phyloP scores from a whole-genome alignment of 2,329 filamentous ascomycete species.

The Coniochaeta hoffmannii region DNA sequence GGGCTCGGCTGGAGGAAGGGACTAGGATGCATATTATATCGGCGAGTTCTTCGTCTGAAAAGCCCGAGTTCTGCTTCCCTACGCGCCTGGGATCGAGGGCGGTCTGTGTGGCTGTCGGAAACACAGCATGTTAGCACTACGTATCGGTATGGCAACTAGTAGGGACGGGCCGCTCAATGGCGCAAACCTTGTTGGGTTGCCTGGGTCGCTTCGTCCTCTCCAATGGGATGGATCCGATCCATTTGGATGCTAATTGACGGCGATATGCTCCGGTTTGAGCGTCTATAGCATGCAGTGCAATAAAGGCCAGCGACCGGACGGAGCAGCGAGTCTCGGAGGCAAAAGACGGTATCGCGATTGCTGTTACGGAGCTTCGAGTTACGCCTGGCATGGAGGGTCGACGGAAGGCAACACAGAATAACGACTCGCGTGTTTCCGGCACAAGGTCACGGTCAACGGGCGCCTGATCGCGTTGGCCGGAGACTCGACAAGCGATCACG shows the following conservation, averaged over 20 bases:
- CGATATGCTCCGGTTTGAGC: neutral
- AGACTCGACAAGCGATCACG: conserved; percentile 1
- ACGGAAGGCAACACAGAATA: neutral
- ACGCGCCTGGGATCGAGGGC: conserved; percentile 73
- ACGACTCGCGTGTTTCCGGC: neutral
- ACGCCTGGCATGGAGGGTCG: neutral
- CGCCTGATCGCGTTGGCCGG: conserved; percentile 1
- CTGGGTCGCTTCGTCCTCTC: conserved; percentile 14
- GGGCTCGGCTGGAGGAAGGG: conserved; percentile 66
- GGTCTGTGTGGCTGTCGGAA: conserved; percentile 60
- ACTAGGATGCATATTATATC: conserved; percentile 88
- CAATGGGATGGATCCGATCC: conserved; percentile 17
- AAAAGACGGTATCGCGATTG: neutral
- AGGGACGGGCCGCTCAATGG: conserved; percentile 1
- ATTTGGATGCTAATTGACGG: conserved; percentile 9
- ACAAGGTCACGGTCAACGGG: neutral
- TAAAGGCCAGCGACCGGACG: neutral
- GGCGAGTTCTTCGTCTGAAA: conserved; percentile 73
- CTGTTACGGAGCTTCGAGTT: neutral
- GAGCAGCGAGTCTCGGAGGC: neutral
- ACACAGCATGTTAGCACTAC: neutral
- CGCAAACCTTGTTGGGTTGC: conserved; percentile 15
- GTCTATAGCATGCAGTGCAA: neutral
- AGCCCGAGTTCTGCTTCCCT: conserved; percentile 73
- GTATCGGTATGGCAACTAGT: neutral